These are phyloP conservation scores for Lactarius sp. DNA, from an alignment of 768 basidiomycete species.

Conservation along the genomic window DNA sequence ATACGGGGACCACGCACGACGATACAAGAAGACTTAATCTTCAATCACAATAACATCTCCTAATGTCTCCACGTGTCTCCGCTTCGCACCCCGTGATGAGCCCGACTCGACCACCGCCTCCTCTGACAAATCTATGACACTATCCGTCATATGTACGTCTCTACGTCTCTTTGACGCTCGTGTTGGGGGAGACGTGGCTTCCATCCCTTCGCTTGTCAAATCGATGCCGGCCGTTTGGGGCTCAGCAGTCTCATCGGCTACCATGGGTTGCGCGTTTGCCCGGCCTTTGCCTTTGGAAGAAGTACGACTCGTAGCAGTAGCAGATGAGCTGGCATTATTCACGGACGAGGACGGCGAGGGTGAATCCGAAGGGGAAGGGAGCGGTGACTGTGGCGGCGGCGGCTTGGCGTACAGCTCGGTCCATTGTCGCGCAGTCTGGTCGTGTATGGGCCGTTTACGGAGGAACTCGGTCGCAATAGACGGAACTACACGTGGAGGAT, in stretches of 20 bases:
- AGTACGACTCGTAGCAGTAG: background rate
- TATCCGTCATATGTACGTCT: constrained; percentile 5
- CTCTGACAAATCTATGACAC: constrained; percentile 18
- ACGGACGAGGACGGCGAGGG: constrained; percentile 1
- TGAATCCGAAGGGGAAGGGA: background rate
- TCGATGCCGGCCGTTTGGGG: constrained; percentile 11
- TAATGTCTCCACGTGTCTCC: constrained; percentile 21
- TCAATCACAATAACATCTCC: constrained; percentile 25
- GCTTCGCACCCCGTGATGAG: constrained; percentile 21
- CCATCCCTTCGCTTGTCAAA: constrained; percentile 19
- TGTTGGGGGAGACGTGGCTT: background rate
- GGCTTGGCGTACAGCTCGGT: constrained; percentile 32
- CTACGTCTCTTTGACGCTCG: constrained; percentile 24
- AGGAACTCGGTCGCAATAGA: constrained; percentile 33
- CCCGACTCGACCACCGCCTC: constrained; percentile 18
- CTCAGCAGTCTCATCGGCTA: background rate
- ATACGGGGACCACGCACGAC: constrained; percentile 3
- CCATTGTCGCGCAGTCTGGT: constrained; percentile 40
- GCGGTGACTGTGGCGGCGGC: background rate
- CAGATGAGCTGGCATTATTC: background rate
- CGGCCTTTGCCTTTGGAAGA: constrained; percentile 25
- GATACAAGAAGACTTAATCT: constrained; percentile 18
- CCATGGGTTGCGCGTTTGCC: constrained; percentile 4
- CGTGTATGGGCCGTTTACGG: constrained; percentile 35
- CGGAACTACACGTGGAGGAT: constrained; percentile 27